Percentiles rank a stretch among this genome's conserved stretches.
These are phyloP conservation scores for Euphrasia arctica DNA, from an alignment of 305 asterid species.

Conservation along the genomic window DNA sequence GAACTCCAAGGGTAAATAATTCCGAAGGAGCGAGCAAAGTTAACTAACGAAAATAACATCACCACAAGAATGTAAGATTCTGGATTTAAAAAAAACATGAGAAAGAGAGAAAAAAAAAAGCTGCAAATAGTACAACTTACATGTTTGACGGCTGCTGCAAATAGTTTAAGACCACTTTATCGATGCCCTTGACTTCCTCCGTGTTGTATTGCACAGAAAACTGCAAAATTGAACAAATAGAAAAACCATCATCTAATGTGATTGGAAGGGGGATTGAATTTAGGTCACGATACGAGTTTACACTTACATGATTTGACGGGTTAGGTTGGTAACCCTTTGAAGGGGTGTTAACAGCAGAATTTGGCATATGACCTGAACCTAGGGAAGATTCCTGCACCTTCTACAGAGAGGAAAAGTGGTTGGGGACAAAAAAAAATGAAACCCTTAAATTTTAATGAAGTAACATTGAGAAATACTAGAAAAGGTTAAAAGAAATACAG, in stretches of 20 bases:
- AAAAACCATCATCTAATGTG: constrained; percentile 14
- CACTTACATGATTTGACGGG: constrained; percentile 51
- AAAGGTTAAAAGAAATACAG: no score
- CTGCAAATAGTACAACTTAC: constrained; percentile 48
- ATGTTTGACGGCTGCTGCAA: constrained; percentile 58
- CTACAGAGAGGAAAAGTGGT: constrained; percentile 28
- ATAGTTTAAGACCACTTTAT: constrained; percentile 43
- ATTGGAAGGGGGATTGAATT: constrained; percentile 8
- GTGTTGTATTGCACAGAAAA: constrained; percentile 39
- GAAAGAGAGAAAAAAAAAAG: constrained; percentile 11
- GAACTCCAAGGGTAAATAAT: constrained; percentile 14
- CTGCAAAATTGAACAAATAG: constrained; percentile 30
- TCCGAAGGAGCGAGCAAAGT: neutral
- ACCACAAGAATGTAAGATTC: constrained; percentile 12
- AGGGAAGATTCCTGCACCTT: constrained; percentile 49
- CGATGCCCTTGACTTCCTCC: constrained; percentile 47
- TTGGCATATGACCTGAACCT: constrained; percentile 43
- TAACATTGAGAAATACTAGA: no score
- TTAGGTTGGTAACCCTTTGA: constrained; percentile 56
- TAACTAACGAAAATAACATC: neutral
- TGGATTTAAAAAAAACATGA: constrained; percentile 13
- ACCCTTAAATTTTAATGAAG: neutral
- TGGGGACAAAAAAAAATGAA: constrained; percentile 1
- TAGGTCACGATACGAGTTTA: constrained; percentile 24
- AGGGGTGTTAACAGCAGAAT: constrained; percentile 55